Evolutionary conservation across 228 moss, liverwort and hornwort species (phyloP), one percentile per base, ranked within the genome.

Genomic region (Sphagnum fallax): DNA sequence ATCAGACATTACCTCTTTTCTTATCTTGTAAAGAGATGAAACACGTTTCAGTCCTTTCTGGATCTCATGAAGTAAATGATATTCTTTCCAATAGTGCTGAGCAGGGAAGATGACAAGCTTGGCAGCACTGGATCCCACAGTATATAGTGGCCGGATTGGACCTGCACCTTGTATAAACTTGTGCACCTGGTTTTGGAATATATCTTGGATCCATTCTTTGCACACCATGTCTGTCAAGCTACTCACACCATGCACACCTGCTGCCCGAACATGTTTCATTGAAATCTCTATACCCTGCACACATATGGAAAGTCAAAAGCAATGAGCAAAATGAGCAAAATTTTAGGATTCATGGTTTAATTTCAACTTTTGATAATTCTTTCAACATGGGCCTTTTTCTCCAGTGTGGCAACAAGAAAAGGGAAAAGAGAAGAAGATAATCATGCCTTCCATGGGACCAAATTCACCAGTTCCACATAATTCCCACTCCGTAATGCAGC

Each of bases 241-340:
- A 72, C 84, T 81, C 84, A 81, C 81, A 16, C 84, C 84, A 76
- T 81, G 81, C 10, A 84, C 84, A 48, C 81, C 81, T 64, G 78
- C 71, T 48, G 81, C 81, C 77, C 76, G 70, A 58, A 84, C 84
- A 65, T 84, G 78, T 78, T 78, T 84, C 32, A 84, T 71, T 52
- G 78, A 75, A 15, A 84, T 61, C 73, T 84, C 84, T 64, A 84
- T 84, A 16, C 84, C 84, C 84, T 32, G 32, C 32, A 3, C 32
- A 32, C 32, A 32, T 32, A 32, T 32, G 32, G 32, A 32, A 32
- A 32, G 79, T 66, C 67, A 71, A 32, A 2, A 32, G 32, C 32
- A 32, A 32, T 32, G 32, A 32, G 32, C 32, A 32, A 32, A 32
- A 7, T 11, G 5, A 16, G 51, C 5, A 47, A 2, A 14, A 18